Conservation (phyloP, 805 yeast genomes). For the Candida germanica region DNA sequence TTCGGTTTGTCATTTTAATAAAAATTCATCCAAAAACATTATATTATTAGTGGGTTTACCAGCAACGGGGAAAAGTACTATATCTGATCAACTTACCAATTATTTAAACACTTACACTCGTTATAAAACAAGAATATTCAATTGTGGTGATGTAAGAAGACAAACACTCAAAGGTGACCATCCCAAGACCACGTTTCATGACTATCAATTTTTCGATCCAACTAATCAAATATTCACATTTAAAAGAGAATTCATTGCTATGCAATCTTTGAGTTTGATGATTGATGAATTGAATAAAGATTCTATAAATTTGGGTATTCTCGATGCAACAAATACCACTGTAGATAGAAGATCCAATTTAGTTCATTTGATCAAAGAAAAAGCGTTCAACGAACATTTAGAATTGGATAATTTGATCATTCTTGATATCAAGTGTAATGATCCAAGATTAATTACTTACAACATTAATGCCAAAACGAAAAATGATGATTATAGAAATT, state of each 20-base stretch:
- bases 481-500: slow-evolving; percentile 57
- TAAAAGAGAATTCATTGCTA: slow-evolving; percentile 36
- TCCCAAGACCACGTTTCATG: slow-evolving; percentile 17
- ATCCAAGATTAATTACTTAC: slow-evolving; percentile 48
- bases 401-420: slow-evolving; percentile 42
- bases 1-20: slow-evolving; percentile 1
- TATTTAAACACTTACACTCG: slow-evolving; percentile 25
- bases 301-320: slow-evolving; percentile 32
- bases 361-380: slow-evolving; percentile 21
- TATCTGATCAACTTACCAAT: slow-evolving; percentile 31
- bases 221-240: slow-evolving; percentile 25
- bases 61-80: slow-evolving; percentile 40
- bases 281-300: slow-evolving; percentile 26
- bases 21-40: slow-evolving; percentile 7
- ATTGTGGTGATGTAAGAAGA: slow-evolving; percentile 53
- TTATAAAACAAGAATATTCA: slow-evolving; percentile 33
- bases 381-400: slow-evolving; percentile 1
- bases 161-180: slow-evolving; percentile 17
- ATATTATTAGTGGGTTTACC: slow-evolving; percentile 39
- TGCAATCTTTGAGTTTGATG: slow-evolving; percentile 29
- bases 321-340: slow-evolving; percentile 45
- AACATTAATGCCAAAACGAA: slow-evolving; percentile 64
- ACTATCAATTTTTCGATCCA: slow-evolving; percentile 39
- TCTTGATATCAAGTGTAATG: slow-evolving; percentile 59
- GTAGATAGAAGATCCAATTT: slow-evolving; percentile 29